Evolutionary conservation across 2,329 filamentous ascomycete species (phyloP), one percentile per base, ranked within the genome.

Genomic region (Colletotrichum eremochloae): DNA sequence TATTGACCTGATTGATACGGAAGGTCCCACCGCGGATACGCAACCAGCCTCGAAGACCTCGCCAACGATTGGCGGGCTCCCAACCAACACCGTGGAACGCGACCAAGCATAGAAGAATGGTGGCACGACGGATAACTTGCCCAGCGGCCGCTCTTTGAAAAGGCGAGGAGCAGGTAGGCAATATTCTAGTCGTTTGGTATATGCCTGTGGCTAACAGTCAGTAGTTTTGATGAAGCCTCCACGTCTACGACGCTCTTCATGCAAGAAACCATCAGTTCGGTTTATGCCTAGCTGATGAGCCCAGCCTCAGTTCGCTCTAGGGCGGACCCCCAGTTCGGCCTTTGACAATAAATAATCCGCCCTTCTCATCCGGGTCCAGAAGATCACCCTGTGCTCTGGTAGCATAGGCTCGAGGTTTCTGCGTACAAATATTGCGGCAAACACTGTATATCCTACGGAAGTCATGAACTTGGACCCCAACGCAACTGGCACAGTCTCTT

Each of bases 61-160:
- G 42, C 58, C n/a, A 4, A 18, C 42, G 12, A 15, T 29, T 31
- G 31, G 42, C 5, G 31, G 29, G 29, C 42, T 11, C n/a, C 24
- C 40, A 40, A 33, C 5, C n/a, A n/a, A 42, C 38, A 58, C 38
- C n/a, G 38, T 11, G 56, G 56, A 58, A 42, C 38, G 56, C 40
- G 38, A 42, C 56, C 56, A 58, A 36, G 20, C 56, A 58, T 58
- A 58, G 56, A 42, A 42, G n/a, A n/a, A 42, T 58, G 56, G 56
- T 42, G 12, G 14, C 56, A 42, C 36, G n/a, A 42, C 55, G 20
- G n/a, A 18, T 42, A 12, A 58, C 56, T 42, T 7, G n/a, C n/a
- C 6, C 36, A 42, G 15, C 46, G 33, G 36, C 15, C 46, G 24
- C 14, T 5, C 11, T 42, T 33, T 8, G 9, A 52, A 20, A 24